A percentile compares a stretch with the other conserved stretches of the same genome.
Conservation (phyloP, 2,329 filamentous ascomycete genomes). For the Dothideomycetes sp. region DNA sequence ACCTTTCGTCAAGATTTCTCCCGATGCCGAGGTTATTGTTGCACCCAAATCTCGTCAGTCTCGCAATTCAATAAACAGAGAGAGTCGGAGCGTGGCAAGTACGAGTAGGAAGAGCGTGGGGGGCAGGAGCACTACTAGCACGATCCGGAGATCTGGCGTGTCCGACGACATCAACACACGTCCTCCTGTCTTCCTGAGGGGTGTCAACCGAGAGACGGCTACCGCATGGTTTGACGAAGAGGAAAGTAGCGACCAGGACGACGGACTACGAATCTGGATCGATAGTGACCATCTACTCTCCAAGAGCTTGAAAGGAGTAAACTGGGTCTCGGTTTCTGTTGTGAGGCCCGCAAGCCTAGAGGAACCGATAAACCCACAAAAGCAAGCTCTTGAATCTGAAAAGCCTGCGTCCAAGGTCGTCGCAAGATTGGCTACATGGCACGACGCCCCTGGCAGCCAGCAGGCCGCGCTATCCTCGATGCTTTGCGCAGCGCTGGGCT, state of each 20-base stretch:
- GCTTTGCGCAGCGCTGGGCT: constrained; percentile 65
- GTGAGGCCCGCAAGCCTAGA: constrained; percentile 72
- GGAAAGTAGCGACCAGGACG: constrained; percentile 41
- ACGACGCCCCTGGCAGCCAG: constrained; percentile 74
- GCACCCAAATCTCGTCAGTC: constrained; percentile 74
- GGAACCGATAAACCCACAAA: constrained; percentile 61
- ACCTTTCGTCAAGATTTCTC: constrained; percentile 83
- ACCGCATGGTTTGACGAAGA: constrained; percentile 62
- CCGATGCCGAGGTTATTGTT: constrained; percentile 93
- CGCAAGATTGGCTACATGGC: constrained; percentile 68
- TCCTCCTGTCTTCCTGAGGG: constrained; percentile 65
- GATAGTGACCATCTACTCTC: constrained; percentile 66
- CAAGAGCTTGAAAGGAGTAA: constrained; percentile 64
- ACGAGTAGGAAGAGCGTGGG: constrained; percentile 65
- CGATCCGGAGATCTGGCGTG: constrained; percentile 49
- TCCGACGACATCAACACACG: constrained; percentile 58
- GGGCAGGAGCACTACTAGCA: constrained; percentile 64
- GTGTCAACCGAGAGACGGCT: constrained; percentile 61
- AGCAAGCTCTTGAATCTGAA: constrained; percentile 52
- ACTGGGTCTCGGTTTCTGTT: constrained; percentile 76
- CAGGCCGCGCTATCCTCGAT: constrained; percentile 70
- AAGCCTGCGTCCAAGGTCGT: constrained; percentile 59
- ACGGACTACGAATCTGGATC: constrained; percentile 69
- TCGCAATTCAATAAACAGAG: constrained; percentile 58
- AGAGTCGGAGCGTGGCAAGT: constrained; percentile 71